Percentiles rank a stretch among this genome's conserved stretches.
Evolutionary conservation across 148 eudicot genomes (phyloP).

Genomic region (Nyssa sinensis): DNA sequence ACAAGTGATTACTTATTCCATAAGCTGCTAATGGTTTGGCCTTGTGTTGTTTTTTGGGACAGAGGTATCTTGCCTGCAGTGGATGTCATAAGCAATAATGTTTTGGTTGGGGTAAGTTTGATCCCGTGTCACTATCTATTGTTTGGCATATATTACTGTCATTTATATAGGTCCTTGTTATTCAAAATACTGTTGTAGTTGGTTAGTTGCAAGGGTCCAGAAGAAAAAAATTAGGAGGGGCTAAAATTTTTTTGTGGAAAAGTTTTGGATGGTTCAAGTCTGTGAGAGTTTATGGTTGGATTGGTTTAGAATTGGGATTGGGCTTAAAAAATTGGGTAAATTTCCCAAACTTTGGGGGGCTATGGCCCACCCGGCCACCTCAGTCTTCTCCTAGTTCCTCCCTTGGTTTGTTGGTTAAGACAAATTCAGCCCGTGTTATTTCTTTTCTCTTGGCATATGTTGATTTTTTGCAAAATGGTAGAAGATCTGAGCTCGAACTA

Average conservation of each 20-base stretch:
- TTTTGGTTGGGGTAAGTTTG: constrained; percentile 75
- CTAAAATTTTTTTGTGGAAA: too few relatives aligned
- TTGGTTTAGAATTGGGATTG: too few relatives aligned
- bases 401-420: not conserved
- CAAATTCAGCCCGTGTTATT: not conserved
- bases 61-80: constrained; percentile 92
- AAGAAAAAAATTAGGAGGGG: too few relatives aligned
- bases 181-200: not conserved
- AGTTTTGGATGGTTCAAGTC: too few relatives aligned
- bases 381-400: too few relatives aligned
- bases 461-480: not conserved
- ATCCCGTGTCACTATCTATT: not conserved
- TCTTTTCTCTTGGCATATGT: not conserved
- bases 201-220: too few relatives aligned
- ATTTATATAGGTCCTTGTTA: not conserved
- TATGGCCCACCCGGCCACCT: too few relatives aligned
- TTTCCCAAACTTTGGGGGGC: too few relatives aligned
- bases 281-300: too few relatives aligned
- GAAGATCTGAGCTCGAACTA: not conserved
- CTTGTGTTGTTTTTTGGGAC: constrained; percentile 9
- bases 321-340: too few relatives aligned
- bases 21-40: not conserved
- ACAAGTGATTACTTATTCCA: not conserved
- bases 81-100: constrained; percentile 51
- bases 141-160: not conserved